Base-by-base conservation (phyloP, 345 rosid species). In the Camelina neglecta region DNA sequence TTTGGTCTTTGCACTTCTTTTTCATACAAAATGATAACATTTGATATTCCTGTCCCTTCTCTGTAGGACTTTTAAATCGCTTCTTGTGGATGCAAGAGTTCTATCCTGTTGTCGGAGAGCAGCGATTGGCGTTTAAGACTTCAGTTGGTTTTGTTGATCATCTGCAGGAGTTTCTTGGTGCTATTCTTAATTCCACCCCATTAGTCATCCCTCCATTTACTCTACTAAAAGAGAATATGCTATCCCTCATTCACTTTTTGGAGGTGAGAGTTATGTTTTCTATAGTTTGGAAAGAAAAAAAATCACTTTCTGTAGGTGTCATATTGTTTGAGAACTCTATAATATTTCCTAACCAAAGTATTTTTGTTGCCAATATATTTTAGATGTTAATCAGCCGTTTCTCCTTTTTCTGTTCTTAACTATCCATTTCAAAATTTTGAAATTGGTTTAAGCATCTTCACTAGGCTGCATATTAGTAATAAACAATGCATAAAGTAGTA, bases 141-240 rank as follows among this genome's bases (percentile, higher is more conserved):
- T 83, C 99, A 16, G 81, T 86, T 81, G 86, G 97, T 79, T 95
- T 95, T 83, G 63, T 95, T 66, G 99, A 95, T 79, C 97, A 95
- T 79, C 83, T 95, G 66, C 99, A 90, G 83, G 99, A 95, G 80
- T 85, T 95, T 83, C 88, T 95, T 62, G 77, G 78, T 77, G 88
- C 96, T 79, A 80, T 86, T 84, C 96, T 92, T 55, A 81, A 79
- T 75, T 78, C 83, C 71, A 85, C 90, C 77, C 74, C 92, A 6
- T 79, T 95, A 66, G 87, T 89, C 60, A 77, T 89, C 73, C 97
- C 97, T 75, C 91, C 93, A 56, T 78, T 79, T 51, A 69, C 77
- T 55, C 77, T 80, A 75, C 73, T 92, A 57, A 90, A 80, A 76
- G 73, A 74, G 24, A 73, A 88, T 79, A 74, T 86, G 12, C 68